Evolutionary conservation across 305 asterid species (phyloP).

Genomic region (Ruellia speciosa): DNA sequence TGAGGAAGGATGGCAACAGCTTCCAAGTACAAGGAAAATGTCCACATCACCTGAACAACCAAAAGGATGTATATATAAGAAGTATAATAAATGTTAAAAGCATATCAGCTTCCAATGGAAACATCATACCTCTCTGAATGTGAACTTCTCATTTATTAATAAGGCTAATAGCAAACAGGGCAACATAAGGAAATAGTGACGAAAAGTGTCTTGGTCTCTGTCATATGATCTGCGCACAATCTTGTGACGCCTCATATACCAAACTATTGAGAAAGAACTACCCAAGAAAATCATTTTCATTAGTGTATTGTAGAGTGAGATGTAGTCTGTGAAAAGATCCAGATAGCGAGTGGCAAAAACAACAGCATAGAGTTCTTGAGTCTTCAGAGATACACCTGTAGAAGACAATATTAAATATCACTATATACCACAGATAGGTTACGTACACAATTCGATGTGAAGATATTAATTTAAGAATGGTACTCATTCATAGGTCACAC

Average conservation of each 20-base stretch:
- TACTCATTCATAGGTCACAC: no score
- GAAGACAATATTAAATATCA: conserved; percentile 1
- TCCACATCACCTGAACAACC: conserved; percentile 67
- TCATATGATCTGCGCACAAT: conserved; percentile 89
- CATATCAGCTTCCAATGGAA: conserved; percentile 2
- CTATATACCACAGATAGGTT: not conserved
- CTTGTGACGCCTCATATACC: conserved; percentile 93
- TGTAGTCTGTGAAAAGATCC: conserved; percentile 65
- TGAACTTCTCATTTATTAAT: conserved; percentile 66
- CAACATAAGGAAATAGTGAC: conserved; percentile 66
- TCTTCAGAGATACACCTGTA: conserved; percentile 77
- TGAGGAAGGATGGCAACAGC: conserved; percentile 94
- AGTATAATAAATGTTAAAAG: not conserved
- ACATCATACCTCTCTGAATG: conserved; percentile 68
- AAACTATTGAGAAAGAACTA: conserved; percentile 88
- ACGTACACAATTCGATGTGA: no score
- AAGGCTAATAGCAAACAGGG: conserved; percentile 77
- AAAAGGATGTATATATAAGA: not conserved
- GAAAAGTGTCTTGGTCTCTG: conserved; percentile 90
- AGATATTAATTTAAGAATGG: no score
- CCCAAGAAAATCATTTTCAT: conserved; percentile 90
- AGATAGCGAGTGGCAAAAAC: conserved; percentile 86
- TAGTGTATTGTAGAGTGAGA: conserved; percentile 68
- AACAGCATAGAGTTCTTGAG: conserved; percentile 79
- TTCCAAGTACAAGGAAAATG: conserved; percentile 90